Evolutionary conservation across 306 rosid genomes (phyloP).

Genomic region (Gastrolobium villosum): DNA sequence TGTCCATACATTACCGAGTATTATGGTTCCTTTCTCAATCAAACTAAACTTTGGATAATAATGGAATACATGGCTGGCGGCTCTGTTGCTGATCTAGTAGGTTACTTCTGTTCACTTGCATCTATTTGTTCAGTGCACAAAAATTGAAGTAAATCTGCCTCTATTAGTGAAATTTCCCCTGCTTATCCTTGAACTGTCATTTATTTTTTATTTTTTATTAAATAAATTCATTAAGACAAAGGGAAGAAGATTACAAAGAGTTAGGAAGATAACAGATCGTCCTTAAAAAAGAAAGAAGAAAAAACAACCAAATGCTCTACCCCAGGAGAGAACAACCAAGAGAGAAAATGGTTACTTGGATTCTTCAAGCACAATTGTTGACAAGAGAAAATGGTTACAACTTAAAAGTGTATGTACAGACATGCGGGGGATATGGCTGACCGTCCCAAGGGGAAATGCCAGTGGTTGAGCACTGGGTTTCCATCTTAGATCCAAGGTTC

Average conservation of each 20-base stretch:
- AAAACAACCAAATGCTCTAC: background rate
- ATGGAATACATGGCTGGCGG: constrained; percentile 99
- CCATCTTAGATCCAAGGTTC: constrained; percentile 32
- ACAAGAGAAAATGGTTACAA: constrained; percentile 13
- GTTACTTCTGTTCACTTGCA: constrained; percentile 67
- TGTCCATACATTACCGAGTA: constrained; percentile 95
- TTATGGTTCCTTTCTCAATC: constrained; percentile 93
- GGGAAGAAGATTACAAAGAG: constrained; percentile 13
- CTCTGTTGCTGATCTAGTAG: constrained; percentile 98
- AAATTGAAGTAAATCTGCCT: constrained; percentile 35
- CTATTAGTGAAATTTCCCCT: background rate
- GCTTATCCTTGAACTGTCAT: constrained; percentile 10
- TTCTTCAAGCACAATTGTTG: background rate
- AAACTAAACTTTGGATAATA: constrained; percentile 98
- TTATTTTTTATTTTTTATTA: background rate
- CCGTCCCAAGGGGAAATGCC: constrained; percentile 1
- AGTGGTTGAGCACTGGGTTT: constrained; percentile 19
- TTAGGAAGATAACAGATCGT: constrained; percentile 2
- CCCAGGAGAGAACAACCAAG: background rate
- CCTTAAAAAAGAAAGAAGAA: background rate
- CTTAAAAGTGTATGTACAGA: background rate
- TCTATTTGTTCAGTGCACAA: constrained; percentile 47
- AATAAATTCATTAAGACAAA: background rate
- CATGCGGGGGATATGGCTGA: background rate
- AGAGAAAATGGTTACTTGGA: constrained; percentile 20